Conservation (phyloP, 768 basidiomycete genomes). For the Postia placenta region DNA sequence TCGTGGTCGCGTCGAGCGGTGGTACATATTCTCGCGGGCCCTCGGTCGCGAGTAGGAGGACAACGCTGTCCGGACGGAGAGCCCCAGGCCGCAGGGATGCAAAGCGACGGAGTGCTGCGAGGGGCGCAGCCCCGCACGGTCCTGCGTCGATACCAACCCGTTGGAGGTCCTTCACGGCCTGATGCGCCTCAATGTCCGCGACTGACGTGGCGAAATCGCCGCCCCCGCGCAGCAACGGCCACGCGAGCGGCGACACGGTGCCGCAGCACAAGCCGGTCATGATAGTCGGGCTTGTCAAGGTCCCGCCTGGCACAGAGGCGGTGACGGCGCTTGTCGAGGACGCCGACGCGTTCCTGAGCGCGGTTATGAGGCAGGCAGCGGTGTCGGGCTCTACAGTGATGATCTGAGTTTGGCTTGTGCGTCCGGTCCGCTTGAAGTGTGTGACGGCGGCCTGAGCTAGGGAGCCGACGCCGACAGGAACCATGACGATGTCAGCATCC, state of each 20-base stretch:
- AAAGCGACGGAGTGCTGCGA: slow-evolving; percentile 1
- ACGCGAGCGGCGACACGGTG: slow-evolving; percentile 1
- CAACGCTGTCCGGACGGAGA: background rate
- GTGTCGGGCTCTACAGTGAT: slow-evolving; percentile 5
- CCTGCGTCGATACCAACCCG: background rate
- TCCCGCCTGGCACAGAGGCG: too few relatives aligned
- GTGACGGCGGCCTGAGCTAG: slow-evolving; percentile 1
- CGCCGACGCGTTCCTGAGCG: background rate
- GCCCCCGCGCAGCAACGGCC: slow-evolving; percentile 1
- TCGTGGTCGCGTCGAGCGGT: slow-evolving; percentile 3
- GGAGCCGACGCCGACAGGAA: slow-evolving; percentile 1
- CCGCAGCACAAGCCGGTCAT: slow-evolving; percentile 3
- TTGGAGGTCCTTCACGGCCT: background rate
- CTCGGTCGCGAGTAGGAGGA: slow-evolving; percentile 4
- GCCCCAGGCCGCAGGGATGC: background rate
- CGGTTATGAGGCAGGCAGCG: background rate
- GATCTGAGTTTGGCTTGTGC: background rate
- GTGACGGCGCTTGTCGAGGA: background rate
- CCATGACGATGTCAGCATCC: background rate
- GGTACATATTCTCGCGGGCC: background rate
- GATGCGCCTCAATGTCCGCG: slow-evolving; percentile 3
- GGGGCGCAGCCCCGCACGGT: slow-evolving; percentile 3
- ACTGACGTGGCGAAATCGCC: slow-evolving; percentile 1
- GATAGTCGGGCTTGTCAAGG: slow-evolving; percentile 3
- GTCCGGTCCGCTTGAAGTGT: slow-evolving; percentile 2